Conservation (phyloP, 202 grass and related monocot species). For the Elaeis oleifera region DNA sequence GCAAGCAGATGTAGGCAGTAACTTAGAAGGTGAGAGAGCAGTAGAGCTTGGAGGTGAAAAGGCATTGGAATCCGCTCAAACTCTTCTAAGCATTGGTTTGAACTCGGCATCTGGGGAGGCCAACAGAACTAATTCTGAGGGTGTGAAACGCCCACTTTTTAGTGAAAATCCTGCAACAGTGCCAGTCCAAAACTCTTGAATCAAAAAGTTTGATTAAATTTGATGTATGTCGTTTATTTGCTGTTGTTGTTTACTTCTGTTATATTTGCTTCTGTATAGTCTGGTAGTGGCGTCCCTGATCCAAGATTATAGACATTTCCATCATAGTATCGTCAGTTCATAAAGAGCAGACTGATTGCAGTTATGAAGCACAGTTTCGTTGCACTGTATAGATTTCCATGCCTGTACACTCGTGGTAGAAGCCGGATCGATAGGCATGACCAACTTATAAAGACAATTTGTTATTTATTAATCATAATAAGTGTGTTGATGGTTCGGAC, state of each 20-base stretch:
- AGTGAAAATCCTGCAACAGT: conserved; percentile 49
- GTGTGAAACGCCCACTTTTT: conserved; percentile 42
- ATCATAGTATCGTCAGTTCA: too few relatives aligned
- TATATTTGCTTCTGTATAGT: conserved; percentile 43
- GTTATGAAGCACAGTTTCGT: too few relatives aligned
- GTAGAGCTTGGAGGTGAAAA: conserved; percentile 55
- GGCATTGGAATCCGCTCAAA: conserved; percentile 50
- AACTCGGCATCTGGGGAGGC: neutral
- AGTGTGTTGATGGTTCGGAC: too few relatives aligned
- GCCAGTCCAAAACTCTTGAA: conserved; percentile 57
- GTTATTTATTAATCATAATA: too few relatives aligned
- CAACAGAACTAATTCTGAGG: conserved; percentile 33
- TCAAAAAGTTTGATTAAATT: conserved; percentile 27
- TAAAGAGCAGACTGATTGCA: too few relatives aligned
- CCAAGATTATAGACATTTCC: neutral
- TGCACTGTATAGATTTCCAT: too few relatives aligned
- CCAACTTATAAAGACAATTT: too few relatives aligned
- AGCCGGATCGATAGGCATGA: too few relatives aligned
- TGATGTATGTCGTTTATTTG: conserved; percentile 33
- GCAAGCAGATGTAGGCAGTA: conserved; percentile 18
- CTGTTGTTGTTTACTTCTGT: conserved; percentile 23
- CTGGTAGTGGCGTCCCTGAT: neutral
- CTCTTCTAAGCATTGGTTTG: conserved; percentile 37
- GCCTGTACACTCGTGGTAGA: too few relatives aligned
- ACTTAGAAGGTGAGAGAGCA: conserved; percentile 25